Conservation (phyloP, 345 rosid genomes). For the Trapa incisa region DNA sequence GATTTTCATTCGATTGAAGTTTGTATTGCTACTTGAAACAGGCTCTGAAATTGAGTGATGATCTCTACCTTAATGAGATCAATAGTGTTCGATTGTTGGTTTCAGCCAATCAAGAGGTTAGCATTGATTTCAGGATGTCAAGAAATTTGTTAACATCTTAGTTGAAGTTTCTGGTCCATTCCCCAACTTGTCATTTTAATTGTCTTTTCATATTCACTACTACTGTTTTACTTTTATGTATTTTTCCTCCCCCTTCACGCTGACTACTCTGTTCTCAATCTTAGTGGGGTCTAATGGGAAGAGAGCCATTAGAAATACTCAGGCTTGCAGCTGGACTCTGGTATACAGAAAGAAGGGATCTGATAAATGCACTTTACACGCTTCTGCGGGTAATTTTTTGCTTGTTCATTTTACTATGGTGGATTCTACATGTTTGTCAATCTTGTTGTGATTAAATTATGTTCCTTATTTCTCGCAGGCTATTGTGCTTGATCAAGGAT, state of each 20-base stretch:
- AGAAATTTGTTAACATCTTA: background rate
- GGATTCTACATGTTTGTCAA: background rate
- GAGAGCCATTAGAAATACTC: constrained; percentile 63
- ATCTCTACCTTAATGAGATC: constrained; percentile 84
- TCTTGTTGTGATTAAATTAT: background rate
- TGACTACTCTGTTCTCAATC: constrained; percentile 6
- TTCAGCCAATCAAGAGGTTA: constrained; percentile 87
- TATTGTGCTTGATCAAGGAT: constrained; percentile 76
- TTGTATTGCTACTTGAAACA: constrained; percentile 11
- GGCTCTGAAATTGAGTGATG: constrained; percentile 82
- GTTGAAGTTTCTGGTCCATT: background rate
- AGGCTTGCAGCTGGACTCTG: constrained; percentile 91
- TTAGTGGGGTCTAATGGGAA: constrained; percentile 81
- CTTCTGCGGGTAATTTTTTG: constrained; percentile 53
- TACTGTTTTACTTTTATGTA: background rate
- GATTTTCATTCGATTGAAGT: constrained; percentile 7
- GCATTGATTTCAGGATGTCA: background rate
- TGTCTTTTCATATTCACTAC: background rate
- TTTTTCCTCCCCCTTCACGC: background rate
- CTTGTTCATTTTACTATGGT: constrained; percentile 2
- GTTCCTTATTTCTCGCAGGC: constrained; percentile 39
- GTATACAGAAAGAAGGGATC: constrained; percentile 89
- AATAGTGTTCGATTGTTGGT: constrained; percentile 73
- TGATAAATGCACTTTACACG: constrained; percentile 57
- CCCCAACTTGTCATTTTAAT: background rate